Evolutionary conservation across 768 basidiomycete genomes (phyloP), one percentile per base, ranked within the genome.

Genomic region (Calvatia gigantea): DNA sequence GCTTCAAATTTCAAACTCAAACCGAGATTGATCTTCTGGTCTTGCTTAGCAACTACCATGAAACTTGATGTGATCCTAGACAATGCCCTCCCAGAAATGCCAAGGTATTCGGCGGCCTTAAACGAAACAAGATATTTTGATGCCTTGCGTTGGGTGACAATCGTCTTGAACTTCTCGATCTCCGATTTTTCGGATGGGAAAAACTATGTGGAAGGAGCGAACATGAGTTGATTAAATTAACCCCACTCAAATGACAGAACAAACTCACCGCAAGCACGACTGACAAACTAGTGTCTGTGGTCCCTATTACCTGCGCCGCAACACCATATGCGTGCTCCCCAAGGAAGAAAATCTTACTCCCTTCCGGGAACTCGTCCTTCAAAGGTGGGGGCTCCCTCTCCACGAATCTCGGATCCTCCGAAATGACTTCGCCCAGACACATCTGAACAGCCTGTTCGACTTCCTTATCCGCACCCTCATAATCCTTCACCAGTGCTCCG

Each of bases 1-100:
- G 84, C 90, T 65, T 99, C 97, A 59, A 97, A 99, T 69, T 99
- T 99, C 61, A 99, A 81, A 67, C 91, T 92, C 38, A 99, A 79
- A 2, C 97, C 97, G 28, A 98, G 72, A 66, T 99, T 98, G 53
- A 79, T 82, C 74, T 97, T 98, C 56, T 82, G 77, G 63, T 92
- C 92, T 0, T 80, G 73, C 35, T 38, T 38, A 0, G 82, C 82
- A 54, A 92, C 69, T 38, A 98, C 91, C 85, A 98, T 86, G 65
- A 98, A 86, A 65, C 91, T 96, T 9, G 96, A 95, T 0, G 93
- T 91, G 61, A 99, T 91, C 70, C 86, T 91, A 9, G 94, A 88
- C 12, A 99, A 70, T 1, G 91, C 91, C 29, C 91, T 82, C 1
- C 85, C 80, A 5, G 89, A 85, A 12, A 98, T 78, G 7, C 81